Conservation (phyloP, 2,329 filamentous ascomycete species). For the Ascosphaera apis region DNA sequence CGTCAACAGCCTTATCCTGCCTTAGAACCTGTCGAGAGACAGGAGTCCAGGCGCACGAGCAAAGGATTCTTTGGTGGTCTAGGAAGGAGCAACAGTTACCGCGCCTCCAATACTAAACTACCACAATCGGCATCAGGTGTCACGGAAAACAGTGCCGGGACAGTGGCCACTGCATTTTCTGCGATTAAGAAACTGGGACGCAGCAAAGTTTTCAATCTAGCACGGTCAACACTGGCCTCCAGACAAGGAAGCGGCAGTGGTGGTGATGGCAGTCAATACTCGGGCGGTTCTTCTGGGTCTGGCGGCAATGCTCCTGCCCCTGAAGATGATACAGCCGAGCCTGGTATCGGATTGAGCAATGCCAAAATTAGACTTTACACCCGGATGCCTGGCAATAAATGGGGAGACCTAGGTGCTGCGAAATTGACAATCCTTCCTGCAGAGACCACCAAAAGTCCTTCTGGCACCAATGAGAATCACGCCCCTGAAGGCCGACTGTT, state of each 20-base stretch:
- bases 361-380: conserved; percentile 72
- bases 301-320: conserved; percentile 23
- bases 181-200: conserved; percentile 53
- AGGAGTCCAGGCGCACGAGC: neutral
- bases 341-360: conserved; percentile 43
- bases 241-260: conserved; percentile 17
- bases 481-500: neutral
- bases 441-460: conserved; percentile 26
- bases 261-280: conserved; percentile 35
- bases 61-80: neutral
- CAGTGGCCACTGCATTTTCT: conserved; percentile 56
- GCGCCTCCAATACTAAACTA: conserved; percentile 30
- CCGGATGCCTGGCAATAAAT: conserved; percentile 51
- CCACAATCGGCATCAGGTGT: conserved; percentile 32
- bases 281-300: conserved; percentile 14
- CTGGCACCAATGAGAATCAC: conserved; percentile 21
- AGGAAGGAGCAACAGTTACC: conserved; percentile 24
- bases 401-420: conserved; percentile 79
- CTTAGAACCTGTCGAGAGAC: conserved; percentile 8
- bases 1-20: conserved; percentile 30
- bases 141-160: conserved; percentile 55
- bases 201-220: conserved; percentile 59
- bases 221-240: conserved; percentile 47
- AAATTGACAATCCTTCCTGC: conserved; percentile 54
- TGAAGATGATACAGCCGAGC: conserved; percentile 26